phyloP scores from a whole-genome alignment of 1,139 yeast species.

The Candida tetrigidarum region DNA sequence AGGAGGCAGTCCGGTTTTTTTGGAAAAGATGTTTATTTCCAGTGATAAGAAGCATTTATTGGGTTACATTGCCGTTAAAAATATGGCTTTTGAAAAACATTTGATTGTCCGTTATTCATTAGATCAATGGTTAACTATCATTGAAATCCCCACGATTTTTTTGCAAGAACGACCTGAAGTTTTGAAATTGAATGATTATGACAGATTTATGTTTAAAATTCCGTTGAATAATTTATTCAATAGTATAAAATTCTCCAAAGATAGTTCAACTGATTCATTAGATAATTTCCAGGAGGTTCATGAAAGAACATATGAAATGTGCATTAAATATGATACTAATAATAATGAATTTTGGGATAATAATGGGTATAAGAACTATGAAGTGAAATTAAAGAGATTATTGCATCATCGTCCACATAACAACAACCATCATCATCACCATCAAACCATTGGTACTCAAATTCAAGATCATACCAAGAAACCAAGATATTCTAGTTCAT shows the following conservation, averaged over 20 bases:
- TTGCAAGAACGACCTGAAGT: conserved; percentile 62
- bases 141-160: conserved; percentile 69
- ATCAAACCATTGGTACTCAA: conserved; percentile 8
- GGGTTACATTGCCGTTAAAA: conserved; percentile 77
- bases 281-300: conserved; percentile 9
- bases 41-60: conserved; percentile 58
- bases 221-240: conserved; percentile 46
- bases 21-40: conserved; percentile 67
- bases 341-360: conserved; percentile 78
- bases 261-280: conserved; percentile 13
- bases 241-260: conserved; percentile 25
- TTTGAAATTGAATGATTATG: conserved; percentile 54
- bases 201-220: conserved; percentile 60
- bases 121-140: conserved; percentile 74
- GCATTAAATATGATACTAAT: conserved; percentile 59
- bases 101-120: conserved; percentile 67
- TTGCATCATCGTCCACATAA: conserved; percentile 7
- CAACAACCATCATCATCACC: conserved; percentile 14
- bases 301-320: conserved; percentile 44
- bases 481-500: conserved; percentile 47
- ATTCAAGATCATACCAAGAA: conserved; percentile 26
- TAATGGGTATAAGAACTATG: conserved; percentile 62
- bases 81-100: conserved; percentile 64
- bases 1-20: conserved; percentile 51
- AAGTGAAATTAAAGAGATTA: conserved; percentile 46